Evolutionary conservation across 2,329 filamentous ascomycete species (phyloP).

Genomic region (Cladophialophora psammophila): DNA sequence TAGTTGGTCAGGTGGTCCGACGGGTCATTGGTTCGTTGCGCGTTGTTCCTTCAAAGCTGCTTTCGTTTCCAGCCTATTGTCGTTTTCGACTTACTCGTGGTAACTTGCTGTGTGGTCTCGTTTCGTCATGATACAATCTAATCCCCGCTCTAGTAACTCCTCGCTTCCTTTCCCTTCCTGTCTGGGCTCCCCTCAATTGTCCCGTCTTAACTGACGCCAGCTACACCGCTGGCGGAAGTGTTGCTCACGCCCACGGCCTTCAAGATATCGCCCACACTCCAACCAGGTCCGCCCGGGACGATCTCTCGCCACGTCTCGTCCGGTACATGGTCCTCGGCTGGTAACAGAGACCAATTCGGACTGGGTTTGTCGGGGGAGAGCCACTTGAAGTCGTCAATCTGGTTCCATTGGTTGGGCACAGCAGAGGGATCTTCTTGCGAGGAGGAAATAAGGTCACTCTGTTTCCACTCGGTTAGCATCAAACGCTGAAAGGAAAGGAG

Average conservation of each 20-base stretch:
- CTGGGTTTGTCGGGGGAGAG: constrained; percentile 75
- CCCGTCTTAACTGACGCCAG: background rate
- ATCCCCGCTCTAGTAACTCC: background rate
- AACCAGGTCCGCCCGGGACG: constrained; percentile 68
- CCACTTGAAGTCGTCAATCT: constrained; percentile 98
- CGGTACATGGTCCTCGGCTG: constrained; percentile 64
- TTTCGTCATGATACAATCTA: background rate
- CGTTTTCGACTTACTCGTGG: background rate
- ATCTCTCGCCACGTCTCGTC: constrained; percentile 73
- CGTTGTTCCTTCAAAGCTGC: no score
- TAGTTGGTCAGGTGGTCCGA: no score
- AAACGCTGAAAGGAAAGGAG: constrained; percentile 1
- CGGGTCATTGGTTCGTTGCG: no score
- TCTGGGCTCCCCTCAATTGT: background rate
- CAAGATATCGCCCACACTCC: constrained; percentile 71
- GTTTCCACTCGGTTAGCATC: background rate
- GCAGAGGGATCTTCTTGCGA: constrained; percentile 35
- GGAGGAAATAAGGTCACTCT: constrained; percentile 37
- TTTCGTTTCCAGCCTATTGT: background rate
- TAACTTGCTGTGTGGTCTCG: background rate
- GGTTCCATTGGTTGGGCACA: constrained; percentile 75
- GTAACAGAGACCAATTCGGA: constrained; percentile 83
- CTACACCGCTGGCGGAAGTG: background rate
- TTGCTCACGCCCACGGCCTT: constrained; percentile 44
- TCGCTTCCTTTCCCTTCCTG: background rate